These are phyloP conservation scores for Serendipita indica DNA, from an alignment of 768 basidiomycete genomes.

Conservation along the genomic window DNA sequence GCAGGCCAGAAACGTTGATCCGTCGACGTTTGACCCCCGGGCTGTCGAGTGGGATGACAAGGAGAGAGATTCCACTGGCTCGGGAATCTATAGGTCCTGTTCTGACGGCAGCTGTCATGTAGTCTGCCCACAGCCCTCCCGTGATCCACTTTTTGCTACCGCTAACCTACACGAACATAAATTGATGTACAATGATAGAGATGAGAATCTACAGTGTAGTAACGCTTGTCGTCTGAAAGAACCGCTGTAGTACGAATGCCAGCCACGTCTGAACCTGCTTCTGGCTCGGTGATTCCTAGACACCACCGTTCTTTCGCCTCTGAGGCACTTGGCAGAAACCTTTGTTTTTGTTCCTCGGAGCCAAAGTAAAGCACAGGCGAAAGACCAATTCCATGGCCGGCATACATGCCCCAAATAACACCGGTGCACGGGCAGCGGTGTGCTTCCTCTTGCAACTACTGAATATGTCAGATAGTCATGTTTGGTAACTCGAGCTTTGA, in stretches of 20 bases:
- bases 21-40: conserved; percentile 14
- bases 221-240: neutral
- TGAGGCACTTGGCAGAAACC: conserved; percentile 11
- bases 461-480: neutral
- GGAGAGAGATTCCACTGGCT: conserved; percentile 16
- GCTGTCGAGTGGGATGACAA: conserved; percentile 16
- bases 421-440: conserved; percentile 11
- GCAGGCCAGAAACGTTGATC: conserved; percentile 15
- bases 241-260: conserved; percentile 13
- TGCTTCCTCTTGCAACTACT: conserved; percentile 12
- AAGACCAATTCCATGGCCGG: conserved; percentile 11
- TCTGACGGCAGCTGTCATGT: conserved; percentile 21
- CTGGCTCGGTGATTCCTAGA: conserved; percentile 15
- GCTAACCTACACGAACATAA: conserved; percentile 6
- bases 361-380: conserved; percentile 14
- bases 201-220: conserved; percentile 12
- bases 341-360: conserved; percentile 10
- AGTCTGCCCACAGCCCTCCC: conserved; percentile 19
- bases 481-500: neutral
- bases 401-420: conserved; percentile 12
- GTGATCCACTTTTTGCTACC: conserved; percentile 16
- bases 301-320: conserved; percentile 13
- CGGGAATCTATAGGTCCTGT: conserved; percentile 18
- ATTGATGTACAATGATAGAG: neutral
- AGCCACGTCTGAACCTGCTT: conserved; percentile 16